Conservation (phyloP, 176 grass and related monocot species). For the Luzula sylvatica region DNA sequence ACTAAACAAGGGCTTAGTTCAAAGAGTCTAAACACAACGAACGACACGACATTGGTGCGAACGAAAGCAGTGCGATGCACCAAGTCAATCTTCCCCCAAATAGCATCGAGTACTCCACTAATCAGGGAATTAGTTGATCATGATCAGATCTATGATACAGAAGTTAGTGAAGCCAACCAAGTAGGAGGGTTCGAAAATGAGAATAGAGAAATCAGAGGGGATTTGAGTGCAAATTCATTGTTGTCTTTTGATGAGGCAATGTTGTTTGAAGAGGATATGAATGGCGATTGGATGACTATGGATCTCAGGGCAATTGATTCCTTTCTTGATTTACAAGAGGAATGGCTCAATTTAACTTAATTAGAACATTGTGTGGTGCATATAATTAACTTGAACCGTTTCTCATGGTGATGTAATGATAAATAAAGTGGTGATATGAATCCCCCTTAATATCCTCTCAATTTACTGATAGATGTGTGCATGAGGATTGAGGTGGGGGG, state of each 20-base stretch:
- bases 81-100: slow-evolving; percentile 3
- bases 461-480: no score
- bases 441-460: no score
- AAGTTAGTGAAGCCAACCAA: slow-evolving; percentile 6
- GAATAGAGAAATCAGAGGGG: slow-evolving; percentile 1
- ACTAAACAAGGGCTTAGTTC: background rate
- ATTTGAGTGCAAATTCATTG: slow-evolving; percentile 22
- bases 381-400: background rate
- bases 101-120: background rate
- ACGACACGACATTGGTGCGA: slow-evolving; percentile 1
- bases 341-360: slow-evolving; percentile 23
- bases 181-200: background rate
- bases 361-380: background rate
- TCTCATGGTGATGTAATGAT: slow-evolving; percentile 2
- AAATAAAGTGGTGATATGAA: background rate
- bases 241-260: slow-evolving; percentile 19
- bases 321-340: slow-evolving; percentile 55
- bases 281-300: slow-evolving; percentile 45
- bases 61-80: background rate
- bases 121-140: background rate
- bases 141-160: background rate
- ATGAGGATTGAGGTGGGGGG: no score
- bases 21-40: background rate
- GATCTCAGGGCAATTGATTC: slow-evolving; percentile 45
- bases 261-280: background rate